Base-by-base conservation (phyloP, 495 filamentous ascomycete species). In the Penicillium lividum region DNA sequence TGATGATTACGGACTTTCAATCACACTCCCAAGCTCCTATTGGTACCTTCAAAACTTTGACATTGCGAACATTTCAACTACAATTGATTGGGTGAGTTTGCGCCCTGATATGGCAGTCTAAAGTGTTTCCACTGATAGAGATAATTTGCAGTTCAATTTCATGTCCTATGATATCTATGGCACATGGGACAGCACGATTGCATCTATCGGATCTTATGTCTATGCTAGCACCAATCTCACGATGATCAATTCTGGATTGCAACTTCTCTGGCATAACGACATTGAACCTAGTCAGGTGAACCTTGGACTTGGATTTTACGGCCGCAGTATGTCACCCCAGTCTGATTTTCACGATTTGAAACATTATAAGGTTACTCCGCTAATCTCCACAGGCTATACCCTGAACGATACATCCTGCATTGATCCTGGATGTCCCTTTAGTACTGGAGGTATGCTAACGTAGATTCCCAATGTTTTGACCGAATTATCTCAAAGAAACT, bases 21-120 rank as follows among this genome's bases (percentile, higher is more conserved):
- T 42, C 7, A 11, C 38, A 10, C 7, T 42, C 13, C 31, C 54
- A 63, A 0, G 53, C 58, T 7, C 4, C 27, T 75, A 65, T 49
- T 69, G 70, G 68, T 80, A 81, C 56, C 59, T 83, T 7, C 30
- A 68, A 66, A 46, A 67, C 4, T 80, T 80, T 38, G 70, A 82
- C 50, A 56, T 73, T 30, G 68, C 64, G 36, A 66, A 51, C 0
- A 66, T 33, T 83, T 66, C 69, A 71, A 27, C 53, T 52, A 2
- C 66, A 72, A 65, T 81, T 8, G 75, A 82, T 54, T 82, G 63
- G 22, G 78, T 82, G 54, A 74, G 73, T 22, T 22, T 22, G 22
- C 2, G 22, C 76, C 60, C 81, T 83, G 80, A 62, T 7, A 11
- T 42, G 7, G 1, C 5, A 5, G 38, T 5, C 13, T 42, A 42